Evolutionary conservation across 176 grass and related monocot species (phyloP).

Genomic region (Oryza officinalis): DNA sequence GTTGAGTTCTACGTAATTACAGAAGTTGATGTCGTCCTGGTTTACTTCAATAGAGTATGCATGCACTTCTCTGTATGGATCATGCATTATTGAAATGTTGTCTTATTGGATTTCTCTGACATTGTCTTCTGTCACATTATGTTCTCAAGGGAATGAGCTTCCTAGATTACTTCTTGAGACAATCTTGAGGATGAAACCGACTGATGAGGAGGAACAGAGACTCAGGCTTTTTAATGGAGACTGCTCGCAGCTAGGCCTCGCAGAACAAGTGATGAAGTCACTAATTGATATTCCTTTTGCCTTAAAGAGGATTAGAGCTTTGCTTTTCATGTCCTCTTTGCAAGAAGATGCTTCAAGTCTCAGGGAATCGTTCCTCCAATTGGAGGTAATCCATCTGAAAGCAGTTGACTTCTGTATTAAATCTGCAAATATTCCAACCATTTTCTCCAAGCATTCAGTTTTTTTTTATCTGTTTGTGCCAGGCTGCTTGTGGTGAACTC

Average conservation of each 20-base stretch:
- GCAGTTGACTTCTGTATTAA: slow-evolving; percentile 21
- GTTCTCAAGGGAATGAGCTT: slow-evolving; percentile 70
- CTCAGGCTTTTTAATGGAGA: slow-evolving; percentile 71
- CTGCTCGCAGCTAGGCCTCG: slow-evolving; percentile 51
- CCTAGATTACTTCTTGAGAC: slow-evolving; percentile 71
- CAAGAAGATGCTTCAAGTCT: slow-evolving; percentile 79
- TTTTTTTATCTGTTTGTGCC: not conserved
- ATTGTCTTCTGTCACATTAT: slow-evolving; percentile 15
- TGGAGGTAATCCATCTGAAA: slow-evolving; percentile 70
- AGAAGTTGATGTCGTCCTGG: not conserved
- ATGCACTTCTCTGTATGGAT: not conserved
- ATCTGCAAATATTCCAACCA: not conserved
- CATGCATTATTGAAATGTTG: not conserved
- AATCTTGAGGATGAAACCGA: slow-evolving; percentile 86
- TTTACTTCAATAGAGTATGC: not conserved
- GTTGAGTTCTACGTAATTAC: not conserved
- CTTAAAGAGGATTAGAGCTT: slow-evolving; percentile 66
- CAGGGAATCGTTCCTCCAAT: slow-evolving; percentile 58
- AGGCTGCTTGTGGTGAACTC: slow-evolving; percentile 86
- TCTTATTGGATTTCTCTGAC: not conserved
- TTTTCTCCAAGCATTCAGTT: slow-evolving; percentile 4
- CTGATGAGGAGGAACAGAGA: slow-evolving; percentile 69
- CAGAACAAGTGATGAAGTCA: slow-evolving; percentile 73
- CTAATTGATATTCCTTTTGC: slow-evolving; percentile 72
- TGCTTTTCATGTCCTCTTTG: slow-evolving; percentile 75